phyloP scores from a whole-genome alignment of 148 eudicot species.

The Arbutus unedo region DNA sequence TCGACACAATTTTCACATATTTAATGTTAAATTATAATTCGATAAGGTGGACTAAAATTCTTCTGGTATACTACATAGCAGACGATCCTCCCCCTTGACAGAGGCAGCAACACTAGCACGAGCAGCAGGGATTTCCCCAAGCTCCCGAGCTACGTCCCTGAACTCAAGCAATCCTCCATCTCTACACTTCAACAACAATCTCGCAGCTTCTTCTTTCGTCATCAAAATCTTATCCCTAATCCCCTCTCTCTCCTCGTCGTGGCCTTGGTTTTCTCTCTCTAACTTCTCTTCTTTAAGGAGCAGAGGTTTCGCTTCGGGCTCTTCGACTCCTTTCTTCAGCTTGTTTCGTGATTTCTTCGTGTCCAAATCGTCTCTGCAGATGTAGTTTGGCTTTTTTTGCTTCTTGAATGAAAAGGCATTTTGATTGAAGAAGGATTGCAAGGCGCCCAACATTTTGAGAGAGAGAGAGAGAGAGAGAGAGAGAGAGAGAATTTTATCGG shows the following conservation, averaged over 20 bases:
- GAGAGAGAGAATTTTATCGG: neutral
- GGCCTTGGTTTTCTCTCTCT: neutral
- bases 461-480: conserved; percentile 13
- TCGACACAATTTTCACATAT: neutral
- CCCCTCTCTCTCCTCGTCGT: neutral
- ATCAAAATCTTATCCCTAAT: conserved; percentile 42
- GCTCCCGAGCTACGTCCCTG: conserved; percentile 40
- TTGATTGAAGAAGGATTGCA: neutral
- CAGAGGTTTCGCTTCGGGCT: neutral
- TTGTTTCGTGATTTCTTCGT: conserved; percentile 1
- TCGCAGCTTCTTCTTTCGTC: conserved; percentile 51
- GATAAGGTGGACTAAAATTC: neutral
- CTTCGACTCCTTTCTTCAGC: neutral
- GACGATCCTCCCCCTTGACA: neutral
- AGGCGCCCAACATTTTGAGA: neutral
- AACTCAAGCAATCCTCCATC: conserved; percentile 42
- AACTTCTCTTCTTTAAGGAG: neutral
- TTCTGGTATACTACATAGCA: neutral
- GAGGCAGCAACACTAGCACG: conserved; percentile 24
- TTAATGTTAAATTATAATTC: neutral
- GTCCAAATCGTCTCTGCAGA: conserved; percentile 5
- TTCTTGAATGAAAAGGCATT: neutral
- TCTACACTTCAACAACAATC: conserved; percentile 37
- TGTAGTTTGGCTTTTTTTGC: neutral
- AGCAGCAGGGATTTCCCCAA: conserved; percentile 35